Conservation (phyloP, 2,329 filamentous ascomycete species). For the Alternaria incomplexa region DNA sequence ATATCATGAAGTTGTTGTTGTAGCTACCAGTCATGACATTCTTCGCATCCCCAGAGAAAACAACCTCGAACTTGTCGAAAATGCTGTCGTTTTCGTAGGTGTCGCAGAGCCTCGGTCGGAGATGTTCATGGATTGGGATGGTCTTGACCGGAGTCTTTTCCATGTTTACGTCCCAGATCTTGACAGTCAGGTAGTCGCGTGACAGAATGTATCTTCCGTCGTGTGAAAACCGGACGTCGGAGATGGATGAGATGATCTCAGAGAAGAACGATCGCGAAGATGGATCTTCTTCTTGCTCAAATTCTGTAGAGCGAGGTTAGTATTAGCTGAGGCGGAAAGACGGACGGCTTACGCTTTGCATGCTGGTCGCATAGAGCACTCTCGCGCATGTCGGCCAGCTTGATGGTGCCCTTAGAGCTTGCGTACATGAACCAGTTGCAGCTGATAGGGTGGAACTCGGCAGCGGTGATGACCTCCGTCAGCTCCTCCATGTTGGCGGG, state of each 20-base stretch:
- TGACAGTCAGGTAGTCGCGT: conserved; percentile 96
- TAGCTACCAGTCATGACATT: conserved; percentile 99
- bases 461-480: conserved; percentile 97
- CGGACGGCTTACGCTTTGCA: conserved; percentile 78
- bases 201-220: conserved; percentile 97
- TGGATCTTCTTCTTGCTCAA: conserved; percentile 98
- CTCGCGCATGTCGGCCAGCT: conserved; percentile 97
- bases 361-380: conserved; percentile 96
- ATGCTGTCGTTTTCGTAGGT: conserved; percentile 99
- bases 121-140: conserved; percentile 97
- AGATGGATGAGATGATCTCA: conserved; percentile 99
- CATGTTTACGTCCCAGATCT: conserved; percentile 99
- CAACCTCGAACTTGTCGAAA: conserved; percentile 99
- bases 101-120: conserved; percentile 91
- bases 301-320: conserved; percentile 66
- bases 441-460: conserved; percentile 94
- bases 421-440: conserved; percentile 99
- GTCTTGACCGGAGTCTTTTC: conserved; percentile 97
- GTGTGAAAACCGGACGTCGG: conserved; percentile 95
- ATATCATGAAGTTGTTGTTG: conserved; percentile 99
- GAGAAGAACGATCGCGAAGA: conserved; percentile 98
- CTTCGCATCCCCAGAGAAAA: conserved; percentile 97
- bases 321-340: not conserved
- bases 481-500: conserved; percentile 99
- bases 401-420: conserved; percentile 98